phyloP scores from a whole-genome alignment of 495 filamentous ascomycete species.

The Aspergillus funiculosus region DNA sequence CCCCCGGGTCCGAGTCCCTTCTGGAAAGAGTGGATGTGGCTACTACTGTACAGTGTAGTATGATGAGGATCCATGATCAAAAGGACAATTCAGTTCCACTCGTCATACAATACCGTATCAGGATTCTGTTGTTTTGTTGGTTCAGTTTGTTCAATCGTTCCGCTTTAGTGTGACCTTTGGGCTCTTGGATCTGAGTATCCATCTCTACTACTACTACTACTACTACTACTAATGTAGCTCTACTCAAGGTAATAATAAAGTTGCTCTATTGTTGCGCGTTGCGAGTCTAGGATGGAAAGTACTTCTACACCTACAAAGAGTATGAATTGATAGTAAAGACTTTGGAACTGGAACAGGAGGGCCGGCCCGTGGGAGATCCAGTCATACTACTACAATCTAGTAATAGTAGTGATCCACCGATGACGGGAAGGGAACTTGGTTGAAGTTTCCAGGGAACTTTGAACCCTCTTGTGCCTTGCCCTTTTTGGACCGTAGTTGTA shows the following conservation, averaged over 20 bases:
- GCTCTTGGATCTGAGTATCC: no score
- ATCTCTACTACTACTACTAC: no score
- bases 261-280: no score
- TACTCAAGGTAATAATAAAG: background rate
- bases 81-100: slow-evolving; percentile 25
- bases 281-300: slow-evolving; percentile 7
- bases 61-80: slow-evolving; percentile 23
- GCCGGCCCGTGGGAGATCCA: slow-evolving; percentile 21
- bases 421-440: no score
- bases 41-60: no score
- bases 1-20: slow-evolving; percentile 1
- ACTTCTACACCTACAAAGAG: background rate
- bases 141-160: slow-evolving; percentile 24
- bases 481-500: slow-evolving; percentile 1
- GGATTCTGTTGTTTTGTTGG: slow-evolving; percentile 6
- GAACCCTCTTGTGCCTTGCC: no score
- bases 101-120: slow-evolving; percentile 20
- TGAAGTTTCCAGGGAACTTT: no score
- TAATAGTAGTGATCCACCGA: slow-evolving; percentile 21
- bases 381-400: no score
- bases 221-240: no score
- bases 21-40: background rate
- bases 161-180: slow-evolving; percentile 20
- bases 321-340: background rate
- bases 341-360: slow-evolving; percentile 22